These are phyloP conservation scores for Hymenochaete sp. DNA, from an alignment of 1,284 basidiomycete species.

Conservation along the genomic window DNA sequence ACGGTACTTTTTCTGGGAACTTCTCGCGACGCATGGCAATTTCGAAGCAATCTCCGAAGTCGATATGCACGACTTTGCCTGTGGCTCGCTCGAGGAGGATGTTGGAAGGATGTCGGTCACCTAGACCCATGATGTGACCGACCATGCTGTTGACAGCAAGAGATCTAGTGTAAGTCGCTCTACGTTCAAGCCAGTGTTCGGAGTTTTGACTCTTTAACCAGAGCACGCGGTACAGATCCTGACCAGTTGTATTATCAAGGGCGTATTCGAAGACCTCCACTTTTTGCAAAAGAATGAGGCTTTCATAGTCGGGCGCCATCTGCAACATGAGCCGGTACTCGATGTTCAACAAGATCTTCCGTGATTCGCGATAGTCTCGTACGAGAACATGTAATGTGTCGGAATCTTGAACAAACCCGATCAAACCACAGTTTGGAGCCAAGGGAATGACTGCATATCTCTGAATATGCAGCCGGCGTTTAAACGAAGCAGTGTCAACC, in stretches of 20 bases:
- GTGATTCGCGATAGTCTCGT: constrained; percentile 88
- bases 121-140: constrained; percentile 93
- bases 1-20: constrained; percentile 98
- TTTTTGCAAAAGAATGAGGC: constrained; percentile 90
- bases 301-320: constrained; percentile 99
- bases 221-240: constrained; percentile 96
- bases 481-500: constrained; percentile 92
- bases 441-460: constrained; percentile 91
- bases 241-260: constrained; percentile 96
- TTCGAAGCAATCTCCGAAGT: constrained; percentile 95
- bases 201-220: constrained; percentile 96
- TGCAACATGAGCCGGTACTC: constrained; percentile 98
- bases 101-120: constrained; percentile 98
- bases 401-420: constrained; percentile 95
- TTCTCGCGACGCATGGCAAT: constrained; percentile 95
- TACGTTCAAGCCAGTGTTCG: constrained; percentile 95
- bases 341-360: constrained; percentile 96
- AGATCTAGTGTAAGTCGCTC: constrained; percentile 94
- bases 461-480: constrained; percentile 92
- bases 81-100: constrained; percentile 86
- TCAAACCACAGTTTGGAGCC: constrained; percentile 90
- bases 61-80: constrained; percentile 95
- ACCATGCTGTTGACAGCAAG: constrained; percentile 96
- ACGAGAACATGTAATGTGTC: constrained; percentile 99
- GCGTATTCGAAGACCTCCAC: constrained; percentile 99